Conservation (phyloP, 2,329 filamentous ascomycete genomes). For the Fusarium chuoi region DNA sequence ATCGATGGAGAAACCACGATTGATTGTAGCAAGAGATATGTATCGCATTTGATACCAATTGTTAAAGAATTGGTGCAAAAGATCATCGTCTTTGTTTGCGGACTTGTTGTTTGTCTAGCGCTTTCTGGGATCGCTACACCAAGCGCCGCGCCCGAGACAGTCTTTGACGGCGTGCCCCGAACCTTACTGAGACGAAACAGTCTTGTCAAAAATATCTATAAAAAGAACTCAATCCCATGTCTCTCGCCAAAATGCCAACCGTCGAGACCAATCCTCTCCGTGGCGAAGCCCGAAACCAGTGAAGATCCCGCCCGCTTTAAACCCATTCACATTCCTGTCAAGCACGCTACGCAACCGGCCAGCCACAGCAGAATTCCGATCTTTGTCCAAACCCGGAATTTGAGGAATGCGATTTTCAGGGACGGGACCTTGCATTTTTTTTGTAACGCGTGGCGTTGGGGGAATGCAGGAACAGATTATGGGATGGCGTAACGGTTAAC, state of each 20-base stretch:
- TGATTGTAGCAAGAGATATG: fast-evolving
- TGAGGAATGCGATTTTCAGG: conserved; percentile 17
- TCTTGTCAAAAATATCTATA: background rate
- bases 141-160: background rate
- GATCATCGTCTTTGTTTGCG: too few species aligned
- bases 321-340: conserved; percentile 14
- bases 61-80: fast-evolving
- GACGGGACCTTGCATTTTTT: background rate
- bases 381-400: background rate
- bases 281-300: conserved; percentile 5
- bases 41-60: fast-evolving
- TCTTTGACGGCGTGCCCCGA: background rate
- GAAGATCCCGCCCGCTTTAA: background rate
- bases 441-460: conserved; percentile 6
- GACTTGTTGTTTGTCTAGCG: background rate
- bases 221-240: background rate
- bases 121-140: background rate
- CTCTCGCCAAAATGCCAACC: background rate
- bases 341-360: background rate
- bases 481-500: conserved; percentile 9
- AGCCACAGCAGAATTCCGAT: conserved; percentile 19
- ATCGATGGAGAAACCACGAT: too few species aligned
- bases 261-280: conserved; percentile 1
- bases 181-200: background rate
- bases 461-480: background rate